Evolutionary conservation across 805 yeast genomes (phyloP), one percentile per base, ranked within the genome.

Genomic region (Yamadazyma phyllophila): DNA sequence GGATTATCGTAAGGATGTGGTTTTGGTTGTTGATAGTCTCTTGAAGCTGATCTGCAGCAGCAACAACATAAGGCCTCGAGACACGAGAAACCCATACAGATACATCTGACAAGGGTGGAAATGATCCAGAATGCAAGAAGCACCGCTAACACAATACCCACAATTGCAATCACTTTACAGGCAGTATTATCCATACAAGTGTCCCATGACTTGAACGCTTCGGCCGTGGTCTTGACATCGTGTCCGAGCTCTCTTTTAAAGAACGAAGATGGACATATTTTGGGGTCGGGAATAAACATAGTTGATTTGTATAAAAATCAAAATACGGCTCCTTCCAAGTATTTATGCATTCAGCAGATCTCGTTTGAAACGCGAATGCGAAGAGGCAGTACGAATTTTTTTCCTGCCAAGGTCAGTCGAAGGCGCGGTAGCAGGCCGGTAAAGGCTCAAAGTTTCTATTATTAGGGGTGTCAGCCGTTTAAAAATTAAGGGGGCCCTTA

Each of bases 91-190:
- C 78, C 82, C 55, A 87, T 83, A 52, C 80, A 79, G 29, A 76
- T 49, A 54, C 87, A 82, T 41, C 82, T 75, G 41, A 83, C 52
- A 1, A 87, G 17, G 0, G 80, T 75, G 11, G 77, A 68, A 1
- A 84, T 14, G 3, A 85, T 47, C 85, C 90, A 83, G 5, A 85
- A 41, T 0, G 61, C 65, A 0, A 85, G 47, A 2, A 87, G 53
- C 0, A 60, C 70, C 0, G 82, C 92, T 10, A 88, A 56, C 0
- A 70, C 78, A 2, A 86, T 83, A 2, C 86, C 84, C 11, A 85
- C 87, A 36, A 87, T 86, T 3, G 87, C 91, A 15, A 84, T 78
- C 46, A 86, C 78, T 58, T 87, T 88, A 64, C 96, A 88, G 39
- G 82, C 72, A 37, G 67, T 81, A 62, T 85, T 84, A 57, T 76